Conservation (phyloP, 768 basidiomycete genomes). For the Xerocomus potaroensis region DNA sequence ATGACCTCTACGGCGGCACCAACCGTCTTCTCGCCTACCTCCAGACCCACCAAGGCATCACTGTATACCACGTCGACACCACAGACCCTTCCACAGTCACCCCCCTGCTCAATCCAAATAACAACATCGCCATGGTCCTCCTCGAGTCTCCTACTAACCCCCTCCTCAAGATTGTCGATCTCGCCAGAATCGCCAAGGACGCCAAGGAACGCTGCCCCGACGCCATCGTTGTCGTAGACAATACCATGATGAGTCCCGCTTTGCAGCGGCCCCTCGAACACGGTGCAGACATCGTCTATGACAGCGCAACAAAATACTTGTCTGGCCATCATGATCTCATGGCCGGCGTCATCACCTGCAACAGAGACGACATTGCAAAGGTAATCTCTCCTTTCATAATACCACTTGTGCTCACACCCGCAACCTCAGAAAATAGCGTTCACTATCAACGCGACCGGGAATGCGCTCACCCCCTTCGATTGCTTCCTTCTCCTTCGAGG, state of each 20-base stretch:
- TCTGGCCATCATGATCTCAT: constrained; percentile 99
- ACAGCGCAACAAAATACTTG: constrained; percentile 96
- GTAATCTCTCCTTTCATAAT: constrained; percentile 29
- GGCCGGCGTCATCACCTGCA: constrained; percentile 94
- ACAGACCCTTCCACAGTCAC: constrained; percentile 65
- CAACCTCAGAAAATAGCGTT: constrained; percentile 76
- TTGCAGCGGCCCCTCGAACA: constrained; percentile 92
- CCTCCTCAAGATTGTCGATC: constrained; percentile 89
- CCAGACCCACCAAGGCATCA: constrained; percentile 80
- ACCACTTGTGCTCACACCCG: not conserved
- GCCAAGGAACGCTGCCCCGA: constrained; percentile 80
- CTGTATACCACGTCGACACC: constrained; percentile 91
- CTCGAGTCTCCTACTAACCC: constrained; percentile 98
- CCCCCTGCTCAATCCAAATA: constrained; percentile 53
- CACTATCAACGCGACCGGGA: constrained; percentile 89
- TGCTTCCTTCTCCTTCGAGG: constrained; percentile 95
- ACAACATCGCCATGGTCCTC: constrained; percentile 90
- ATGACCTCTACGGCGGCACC: constrained; percentile 97
- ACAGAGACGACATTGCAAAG: constrained; percentile 87
- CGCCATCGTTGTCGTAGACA: constrained; percentile 87
- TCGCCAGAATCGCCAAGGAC: constrained; percentile 75
- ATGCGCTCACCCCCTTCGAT: constrained; percentile 93
- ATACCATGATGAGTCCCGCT: constrained; percentile 99
- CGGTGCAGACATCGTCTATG: constrained; percentile 96
- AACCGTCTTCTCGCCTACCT: constrained; percentile 92